These are phyloP conservation scores for Penicillium sp. DNA, from an alignment of 2,329 filamentous ascomycete genomes.

Conservation along the genomic window DNA sequence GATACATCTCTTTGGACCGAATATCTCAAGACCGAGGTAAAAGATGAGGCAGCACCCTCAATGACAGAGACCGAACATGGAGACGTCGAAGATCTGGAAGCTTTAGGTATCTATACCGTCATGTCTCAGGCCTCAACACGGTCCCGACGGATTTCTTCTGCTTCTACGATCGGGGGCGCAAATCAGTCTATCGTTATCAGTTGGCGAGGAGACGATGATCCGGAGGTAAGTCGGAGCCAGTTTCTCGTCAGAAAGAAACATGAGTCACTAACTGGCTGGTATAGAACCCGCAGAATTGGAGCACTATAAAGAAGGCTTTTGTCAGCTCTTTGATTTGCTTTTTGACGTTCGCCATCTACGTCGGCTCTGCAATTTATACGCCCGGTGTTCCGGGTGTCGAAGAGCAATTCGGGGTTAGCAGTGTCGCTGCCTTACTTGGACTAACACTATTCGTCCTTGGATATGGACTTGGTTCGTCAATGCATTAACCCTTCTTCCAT, in stretches of 20 bases:
- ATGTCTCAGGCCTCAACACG: conserved; percentile 17
- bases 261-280: not conserved
- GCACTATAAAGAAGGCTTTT: conserved; percentile 42
- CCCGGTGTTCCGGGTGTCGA: conserved; percentile 45
- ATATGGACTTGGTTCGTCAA: conserved; percentile 35
- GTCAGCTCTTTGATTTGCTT: conserved; percentile 51
- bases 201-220: conserved; percentile 17
- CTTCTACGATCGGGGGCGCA: not conserved
- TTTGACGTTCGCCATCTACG: conserved; percentile 52
- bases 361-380: conserved; percentile 53
- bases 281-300: conserved; percentile 52
- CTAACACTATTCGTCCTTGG: conserved; percentile 53
- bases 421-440: conserved; percentile 50
- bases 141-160: conserved; percentile 1
- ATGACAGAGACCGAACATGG: conserved; percentile 1
- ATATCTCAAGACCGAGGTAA: conserved; percentile 12
- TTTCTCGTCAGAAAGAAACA: not conserved
- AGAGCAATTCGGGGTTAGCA: conserved; percentile 45
- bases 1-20: conserved; percentile 12
- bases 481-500: not conserved
- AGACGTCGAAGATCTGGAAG: conserved; percentile 9
- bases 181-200: conserved; percentile 14
- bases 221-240: conserved; percentile 9
- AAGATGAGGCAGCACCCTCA: conserved; percentile 4
- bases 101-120: conserved; percentile 17